Evolutionary conservation across 2,329 filamentous ascomycete genomes (phyloP), one percentile per base, ranked within the genome.

Genomic region (Coniella vitis): DNA sequence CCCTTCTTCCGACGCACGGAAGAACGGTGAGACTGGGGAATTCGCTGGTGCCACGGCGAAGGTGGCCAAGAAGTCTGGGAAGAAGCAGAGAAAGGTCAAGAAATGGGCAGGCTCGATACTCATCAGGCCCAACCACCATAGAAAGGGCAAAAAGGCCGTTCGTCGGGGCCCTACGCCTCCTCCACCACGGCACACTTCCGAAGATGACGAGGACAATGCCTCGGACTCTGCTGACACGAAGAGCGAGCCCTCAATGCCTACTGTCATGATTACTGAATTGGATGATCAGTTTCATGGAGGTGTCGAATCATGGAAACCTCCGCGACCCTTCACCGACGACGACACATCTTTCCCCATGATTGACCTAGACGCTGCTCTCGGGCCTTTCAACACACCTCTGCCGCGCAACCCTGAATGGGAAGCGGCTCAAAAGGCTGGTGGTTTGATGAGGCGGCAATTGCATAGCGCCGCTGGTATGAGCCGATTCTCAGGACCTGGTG

Each of bases 311-410:
- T 68, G 69, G 59, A 70, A 68, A 38, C 65, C 70, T 56, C 51
- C 64, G 35, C 65, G 65, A 22, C 62, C 60, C 53, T 66, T 57
- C 37, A 65, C 65, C 2, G 74, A 80, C 8, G 79, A 83, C 40
- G 87, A 94, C 51, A 65, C 78, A 3, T 76, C 84, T 45, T 87
- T 83, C 60, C 84, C 87, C 7, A 85, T 96, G 65, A 94, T 98
- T 55, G 93, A 98, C 64, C 72, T 98, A 37, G 93, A 98, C 68
- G 91, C 90, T 16, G 93, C 91, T 21, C 75, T 97, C 1, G 90
- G 90, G 2, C 90, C 91, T 0, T 95, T 95, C 66, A 93, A 94
- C 59, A 95, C 90, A 0, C 86, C 87, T 21, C 70, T 82, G 2
- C 72, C 71, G 29, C 73, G 73, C 10, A 83, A 82, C 51, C 70